Conservation (phyloP, 2,329 filamentous ascomycete species). For the Phyllosticta citribraziliensis region DNA sequence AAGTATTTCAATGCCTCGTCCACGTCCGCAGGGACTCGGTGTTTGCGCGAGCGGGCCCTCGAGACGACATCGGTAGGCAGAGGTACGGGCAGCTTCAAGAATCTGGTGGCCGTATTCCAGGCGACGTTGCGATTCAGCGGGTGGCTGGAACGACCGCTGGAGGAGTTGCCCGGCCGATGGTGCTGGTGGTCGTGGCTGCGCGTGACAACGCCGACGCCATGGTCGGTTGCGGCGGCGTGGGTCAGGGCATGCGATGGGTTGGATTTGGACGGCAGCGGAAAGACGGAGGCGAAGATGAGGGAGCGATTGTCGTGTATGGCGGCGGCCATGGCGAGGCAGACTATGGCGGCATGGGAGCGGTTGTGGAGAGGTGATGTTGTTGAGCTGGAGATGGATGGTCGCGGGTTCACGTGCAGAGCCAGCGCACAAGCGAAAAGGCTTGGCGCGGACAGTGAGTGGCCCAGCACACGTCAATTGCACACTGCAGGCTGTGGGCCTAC, state of each 20-base stretch:
- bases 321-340: slow-evolving; percentile 2
- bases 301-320: slow-evolving; percentile 4
- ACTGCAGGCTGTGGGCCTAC: not conserved
- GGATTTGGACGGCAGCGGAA: slow-evolving; percentile 22
- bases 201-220: slow-evolving; percentile 11
- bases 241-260: not conserved
- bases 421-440: not conserved
- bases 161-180: slow-evolving; percentile 15
- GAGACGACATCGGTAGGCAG: slow-evolving; percentile 7
- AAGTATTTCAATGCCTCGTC: slow-evolving; percentile 28
- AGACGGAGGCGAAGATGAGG: slow-evolving; percentile 35
- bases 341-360: not conserved
- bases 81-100: slow-evolving; percentile 25
- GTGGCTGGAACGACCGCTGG: not conserved
- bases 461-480: not conserved
- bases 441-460: not conserved
- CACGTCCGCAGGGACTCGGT: slow-evolving; percentile 17
- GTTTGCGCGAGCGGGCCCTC: slow-evolving; percentile 15
- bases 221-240: not conserved
- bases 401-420: not conserved
- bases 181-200: slow-evolving; percentile 26
- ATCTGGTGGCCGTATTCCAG: slow-evolving; percentile 39
- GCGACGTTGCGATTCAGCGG: slow-evolving; percentile 28
- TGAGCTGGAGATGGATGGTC: not conserved
- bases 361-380: not conserved